Percentiles rank a stretch among this genome's conserved stretches.
Evolutionary conservation across 2,329 filamentous ascomycete species (phyloP).

Genomic region (Fusarium anthophilum): DNA sequence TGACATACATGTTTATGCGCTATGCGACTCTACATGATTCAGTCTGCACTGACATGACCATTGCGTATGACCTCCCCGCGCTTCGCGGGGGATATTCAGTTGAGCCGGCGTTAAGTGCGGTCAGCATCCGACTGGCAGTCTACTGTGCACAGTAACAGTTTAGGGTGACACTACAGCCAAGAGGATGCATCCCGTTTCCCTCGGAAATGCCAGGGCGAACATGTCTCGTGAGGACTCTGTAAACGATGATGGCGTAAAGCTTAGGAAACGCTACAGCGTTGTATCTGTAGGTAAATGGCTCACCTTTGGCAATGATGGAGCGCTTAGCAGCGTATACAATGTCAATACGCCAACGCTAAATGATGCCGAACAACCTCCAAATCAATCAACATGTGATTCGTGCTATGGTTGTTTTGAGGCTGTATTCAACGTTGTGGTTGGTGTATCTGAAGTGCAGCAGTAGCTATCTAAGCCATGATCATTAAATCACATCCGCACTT

Average conservation of each 20-base stretch:
- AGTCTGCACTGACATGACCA: slow-evolving; percentile 8
- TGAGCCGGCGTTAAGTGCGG: background rate
- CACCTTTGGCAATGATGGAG: background rate
- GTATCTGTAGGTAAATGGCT: background rate
- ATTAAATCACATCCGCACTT: background rate
- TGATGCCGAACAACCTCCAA: background rate
- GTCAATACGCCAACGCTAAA: background rate
- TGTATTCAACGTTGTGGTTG: background rate
- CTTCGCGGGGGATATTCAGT: slow-evolving; percentile 13
- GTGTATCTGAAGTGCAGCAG: background rate
- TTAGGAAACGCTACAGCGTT: background rate
- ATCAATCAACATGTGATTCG: background rate
- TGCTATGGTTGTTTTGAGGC: background rate
- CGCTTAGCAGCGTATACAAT: background rate
- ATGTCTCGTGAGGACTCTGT: slow-evolving; percentile 6
- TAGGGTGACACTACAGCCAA: background rate
- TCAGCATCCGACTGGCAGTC: slow-evolving; percentile 3
- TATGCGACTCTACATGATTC: slow-evolving; percentile 10
- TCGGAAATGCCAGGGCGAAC: slow-evolving; percentile 12
- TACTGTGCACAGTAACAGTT: background rate
- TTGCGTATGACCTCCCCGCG: slow-evolving; percentile 22
- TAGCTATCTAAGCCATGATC: no score
- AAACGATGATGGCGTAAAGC: background rate
- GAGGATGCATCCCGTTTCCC: slow-evolving; percentile 5
- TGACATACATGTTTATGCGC: background rate